Evolutionary conservation across 345 rosid genomes (phyloP).

Genomic region (Reutealis trisperma): DNA sequence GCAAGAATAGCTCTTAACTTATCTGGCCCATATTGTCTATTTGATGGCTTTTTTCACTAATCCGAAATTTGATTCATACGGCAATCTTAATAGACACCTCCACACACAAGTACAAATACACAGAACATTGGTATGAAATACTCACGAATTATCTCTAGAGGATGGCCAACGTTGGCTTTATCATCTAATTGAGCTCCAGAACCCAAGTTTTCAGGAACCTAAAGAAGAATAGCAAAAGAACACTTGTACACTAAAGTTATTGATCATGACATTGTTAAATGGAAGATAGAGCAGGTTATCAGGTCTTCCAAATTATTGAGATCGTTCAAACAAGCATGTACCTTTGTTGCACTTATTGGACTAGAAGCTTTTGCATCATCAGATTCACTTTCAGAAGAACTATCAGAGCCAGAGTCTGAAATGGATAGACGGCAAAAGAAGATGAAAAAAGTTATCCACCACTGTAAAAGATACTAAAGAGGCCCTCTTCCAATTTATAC

Average conservation of each 20-base stretch:
- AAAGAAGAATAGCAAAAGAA: conserved; percentile 12
- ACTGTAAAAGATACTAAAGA: neutral
- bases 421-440: conserved; percentile 16
- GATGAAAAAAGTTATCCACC: neutral
- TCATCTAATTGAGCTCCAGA: conserved; percentile 48
- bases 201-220: conserved; percentile 47
- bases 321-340: conserved; percentile 23
- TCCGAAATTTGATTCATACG: no score
- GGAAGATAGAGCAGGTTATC: neutral
- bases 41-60: neutral
- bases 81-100: neutral
- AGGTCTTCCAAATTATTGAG: neutral
- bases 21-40: neutral
- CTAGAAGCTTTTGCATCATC: conserved; percentile 46
- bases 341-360: conserved; percentile 46
- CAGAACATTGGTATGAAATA: conserved; percentile 17
- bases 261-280: neutral
- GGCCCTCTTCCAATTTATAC: neutral
- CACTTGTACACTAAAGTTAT: neutral
- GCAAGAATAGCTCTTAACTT: neutral
- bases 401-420: conserved; percentile 60
- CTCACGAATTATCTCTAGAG: conserved; percentile 60
- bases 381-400: conserved; percentile 60
- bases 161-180: conserved; percentile 39
- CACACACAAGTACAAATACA: neutral